Conservation (phyloP, 2,329 filamentous ascomycete species). For the Emmonsia crescens region DNA sequence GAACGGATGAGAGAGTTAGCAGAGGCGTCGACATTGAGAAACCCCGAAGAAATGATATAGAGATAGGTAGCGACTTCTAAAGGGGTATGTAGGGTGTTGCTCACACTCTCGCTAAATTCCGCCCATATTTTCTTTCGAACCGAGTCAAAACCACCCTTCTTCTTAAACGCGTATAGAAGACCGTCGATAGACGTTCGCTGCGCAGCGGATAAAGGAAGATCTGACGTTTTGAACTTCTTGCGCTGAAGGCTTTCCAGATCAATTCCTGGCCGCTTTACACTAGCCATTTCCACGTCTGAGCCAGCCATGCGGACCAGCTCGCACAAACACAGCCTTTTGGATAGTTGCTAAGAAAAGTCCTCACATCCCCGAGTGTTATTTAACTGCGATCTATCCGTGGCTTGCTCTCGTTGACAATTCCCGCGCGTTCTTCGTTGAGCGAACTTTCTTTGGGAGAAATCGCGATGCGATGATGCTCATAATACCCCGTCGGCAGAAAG, state of each 20-base stretch:
- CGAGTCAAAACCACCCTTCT: slow-evolving; percentile 54
- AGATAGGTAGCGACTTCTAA: not conserved
- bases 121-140: slow-evolving; percentile 51
- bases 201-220: slow-evolving; percentile 48
- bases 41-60: not conserved
- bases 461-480: not conserved
- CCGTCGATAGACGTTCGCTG: slow-evolving; percentile 51
- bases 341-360: not conserved
- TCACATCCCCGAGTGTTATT: not conserved
- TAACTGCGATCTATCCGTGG: not conserved
- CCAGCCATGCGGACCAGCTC: slow-evolving; percentile 20
- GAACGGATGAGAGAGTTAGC: not conserved
- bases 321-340: not conserved
- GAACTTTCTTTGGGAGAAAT: not conserved
- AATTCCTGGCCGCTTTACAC: slow-evolving; percentile 21
- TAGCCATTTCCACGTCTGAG: slow-evolving; percentile 18
- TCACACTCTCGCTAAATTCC: slow-evolving; percentile 46
- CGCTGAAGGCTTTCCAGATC: slow-evolving; percentile 26
- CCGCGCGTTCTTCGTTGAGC: not conserved
- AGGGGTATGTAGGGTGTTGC: slow-evolving; percentile 12
- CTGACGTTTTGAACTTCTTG: slow-evolving; percentile 48
- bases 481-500: not conserved
- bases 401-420: not conserved
- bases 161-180: slow-evolving; percentile 53
- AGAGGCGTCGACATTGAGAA: not conserved